Percentiles rank a stretch among this genome's conserved stretches.
These are phyloP conservation scores for Mollisia scopiformis DNA, from an alignment of 2,329 filamentous ascomycete species.

Conservation along the genomic window DNA sequence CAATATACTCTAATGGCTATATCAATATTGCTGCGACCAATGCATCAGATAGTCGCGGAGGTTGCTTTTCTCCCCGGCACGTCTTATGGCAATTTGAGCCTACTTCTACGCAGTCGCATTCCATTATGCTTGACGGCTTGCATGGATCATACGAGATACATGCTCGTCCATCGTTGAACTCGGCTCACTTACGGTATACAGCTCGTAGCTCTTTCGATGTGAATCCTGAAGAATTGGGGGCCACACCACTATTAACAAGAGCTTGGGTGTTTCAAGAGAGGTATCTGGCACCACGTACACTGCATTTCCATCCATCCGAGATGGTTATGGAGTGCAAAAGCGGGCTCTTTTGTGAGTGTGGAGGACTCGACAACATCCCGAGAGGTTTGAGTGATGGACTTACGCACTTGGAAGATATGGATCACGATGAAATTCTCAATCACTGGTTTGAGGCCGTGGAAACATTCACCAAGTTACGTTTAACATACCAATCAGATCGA, in stretches of 20 bases:
- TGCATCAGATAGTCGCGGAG: not conserved
- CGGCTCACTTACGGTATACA: not conserved
- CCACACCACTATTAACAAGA: not conserved
- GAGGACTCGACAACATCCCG: not conserved
- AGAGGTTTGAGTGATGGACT: not conserved
- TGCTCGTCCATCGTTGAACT: not conserved
- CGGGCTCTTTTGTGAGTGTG: not conserved
- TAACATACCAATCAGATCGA: slow-evolving; percentile 9
- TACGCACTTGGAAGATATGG: not conserved
- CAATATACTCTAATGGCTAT: not conserved
- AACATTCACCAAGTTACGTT: slow-evolving; percentile 5
- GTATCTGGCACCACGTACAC: slow-evolving; percentile 10
- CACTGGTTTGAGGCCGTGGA: slow-evolving; percentile 2
- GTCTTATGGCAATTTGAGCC: not conserved
- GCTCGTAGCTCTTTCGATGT: not conserved
- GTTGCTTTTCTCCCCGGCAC: not conserved
- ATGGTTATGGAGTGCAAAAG: slow-evolving; percentile 3
- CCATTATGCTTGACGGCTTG: not conserved
- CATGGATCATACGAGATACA: too few species aligned
- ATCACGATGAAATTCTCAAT: not conserved
- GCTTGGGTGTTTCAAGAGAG: slow-evolving; percentile 19
- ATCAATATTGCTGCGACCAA: not conserved
- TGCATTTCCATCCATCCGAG: slow-evolving; percentile 10
- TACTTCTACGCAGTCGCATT: not conserved
- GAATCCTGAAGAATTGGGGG: not conserved